These are phyloP conservation scores for Cercospora sojina DNA, from an alignment of 2,329 filamentous ascomycete species.

Conservation along the genomic window DNA sequence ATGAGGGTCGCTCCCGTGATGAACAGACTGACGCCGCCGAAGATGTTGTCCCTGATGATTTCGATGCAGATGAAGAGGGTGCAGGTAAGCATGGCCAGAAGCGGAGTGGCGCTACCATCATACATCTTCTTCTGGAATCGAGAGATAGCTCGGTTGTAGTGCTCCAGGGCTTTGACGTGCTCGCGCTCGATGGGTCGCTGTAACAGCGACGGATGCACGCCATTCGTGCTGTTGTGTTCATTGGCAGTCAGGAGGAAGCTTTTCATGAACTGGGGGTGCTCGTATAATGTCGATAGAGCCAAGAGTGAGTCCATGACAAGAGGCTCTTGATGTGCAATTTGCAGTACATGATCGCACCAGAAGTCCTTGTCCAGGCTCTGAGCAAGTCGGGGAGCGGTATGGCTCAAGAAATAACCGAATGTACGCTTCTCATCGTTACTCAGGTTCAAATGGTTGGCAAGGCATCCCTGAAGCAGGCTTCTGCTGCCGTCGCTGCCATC, in stretches of 20 bases:
- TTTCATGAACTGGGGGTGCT: constrained; percentile 27
- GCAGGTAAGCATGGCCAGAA: constrained; percentile 31
- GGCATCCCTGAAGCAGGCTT: background rate
- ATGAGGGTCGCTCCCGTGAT: constrained; percentile 24
- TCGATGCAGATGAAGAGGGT: constrained; percentile 34
- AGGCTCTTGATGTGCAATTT: constrained; percentile 31
- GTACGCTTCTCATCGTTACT: constrained; percentile 18
- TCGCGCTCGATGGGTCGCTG: constrained; percentile 16
- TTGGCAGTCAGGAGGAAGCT: constrained; percentile 11
- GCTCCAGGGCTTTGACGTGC: constrained; percentile 22
- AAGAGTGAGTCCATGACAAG: constrained; percentile 24
- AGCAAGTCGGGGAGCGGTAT: constrained; percentile 27
- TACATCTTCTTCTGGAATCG: constrained; percentile 17
- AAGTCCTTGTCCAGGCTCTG: constrained; percentile 27
- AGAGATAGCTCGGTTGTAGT: constrained; percentile 32
- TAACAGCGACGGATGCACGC: constrained; percentile 7
- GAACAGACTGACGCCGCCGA: constrained; percentile 27
- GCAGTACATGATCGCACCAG: constrained; percentile 31
- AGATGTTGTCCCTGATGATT: constrained; percentile 29
- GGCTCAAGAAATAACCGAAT: constrained; percentile 28
- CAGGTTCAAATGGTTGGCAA: constrained; percentile 12
- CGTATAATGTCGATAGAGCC: constrained; percentile 29
- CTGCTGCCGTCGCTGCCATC: background rate
- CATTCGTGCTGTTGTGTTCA: background rate
- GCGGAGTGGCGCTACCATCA: constrained; percentile 16